Evolutionary conservation across 495 filamentous ascomycete genomes (phyloP).

Genomic region (Aspergillus nanangensis): DNA sequence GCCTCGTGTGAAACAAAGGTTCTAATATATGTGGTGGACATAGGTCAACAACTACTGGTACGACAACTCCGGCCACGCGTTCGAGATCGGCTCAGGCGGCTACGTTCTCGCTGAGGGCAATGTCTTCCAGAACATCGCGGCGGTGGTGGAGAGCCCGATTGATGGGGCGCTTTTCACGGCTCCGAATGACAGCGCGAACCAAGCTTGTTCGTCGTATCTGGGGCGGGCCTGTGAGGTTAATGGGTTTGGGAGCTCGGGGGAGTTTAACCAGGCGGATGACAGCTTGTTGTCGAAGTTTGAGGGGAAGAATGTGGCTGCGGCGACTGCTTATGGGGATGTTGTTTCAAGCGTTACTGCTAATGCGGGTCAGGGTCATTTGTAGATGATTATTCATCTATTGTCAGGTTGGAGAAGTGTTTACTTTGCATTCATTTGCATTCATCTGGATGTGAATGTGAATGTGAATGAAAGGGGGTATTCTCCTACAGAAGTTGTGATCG

Average conservation of each 20-base stretch:
- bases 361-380: conserved; percentile 1
- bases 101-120: conserved; percentile 56
- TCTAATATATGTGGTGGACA: background rate
- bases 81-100: conserved; percentile 48
- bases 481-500: background rate
- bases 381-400: background rate
- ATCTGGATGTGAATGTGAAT: background rate
- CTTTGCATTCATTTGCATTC: too few species aligned
- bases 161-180: conserved; percentile 30
- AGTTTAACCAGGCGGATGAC: conserved; percentile 1
- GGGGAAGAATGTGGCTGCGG: conserved; percentile 8
- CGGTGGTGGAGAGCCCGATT: conserved; percentile 16
- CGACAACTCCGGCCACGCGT: conserved; percentile 48
- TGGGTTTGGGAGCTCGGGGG: background rate
- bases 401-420: background rate
- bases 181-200: background rate
- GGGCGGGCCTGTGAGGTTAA: conserved; percentile 16
- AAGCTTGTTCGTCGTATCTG: conserved; percentile 19
- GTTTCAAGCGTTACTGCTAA: background rate
- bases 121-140: conserved; percentile 49
- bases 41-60: conserved; percentile 52
- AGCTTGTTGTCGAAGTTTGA: conserved; percentile 26
- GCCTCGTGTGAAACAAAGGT: background rate
- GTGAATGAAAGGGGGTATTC: too few species aligned
- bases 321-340: background rate